Evolutionary conservation across 1,284 basidiomycete species (phyloP).

Genomic region (Phlebopus sp.): DNA sequence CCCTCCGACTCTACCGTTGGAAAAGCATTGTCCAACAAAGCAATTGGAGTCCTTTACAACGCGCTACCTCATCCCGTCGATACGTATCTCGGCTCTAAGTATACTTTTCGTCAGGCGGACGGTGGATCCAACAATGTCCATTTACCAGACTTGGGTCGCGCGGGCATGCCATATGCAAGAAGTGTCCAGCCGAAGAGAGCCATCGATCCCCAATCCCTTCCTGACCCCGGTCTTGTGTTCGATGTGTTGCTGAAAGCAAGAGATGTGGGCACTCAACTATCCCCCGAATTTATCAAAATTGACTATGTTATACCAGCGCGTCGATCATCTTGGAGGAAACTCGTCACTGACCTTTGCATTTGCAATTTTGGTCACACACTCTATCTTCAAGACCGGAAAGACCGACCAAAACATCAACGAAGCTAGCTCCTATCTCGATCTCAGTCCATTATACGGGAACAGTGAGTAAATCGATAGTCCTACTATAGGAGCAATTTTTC

Average conservation of each 20-base stretch:
- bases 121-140: conserved; percentile 42
- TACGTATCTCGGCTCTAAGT: conserved; percentile 36
- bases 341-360: conserved; percentile 50
- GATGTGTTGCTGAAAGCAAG: conserved; percentile 44
- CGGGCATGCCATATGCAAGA: conserved; percentile 44
- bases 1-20: conserved; percentile 23
- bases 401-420: conserved; percentile 44
- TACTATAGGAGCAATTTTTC: conserved; percentile 38
- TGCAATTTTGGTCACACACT: conserved; percentile 45
- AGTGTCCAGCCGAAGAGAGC: conserved; percentile 37
- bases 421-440: conserved; percentile 58
- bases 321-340: conserved; percentile 45
- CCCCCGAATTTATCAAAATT: not conserved
- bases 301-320: conserved; percentile 16
- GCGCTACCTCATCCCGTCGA: conserved; percentile 50
- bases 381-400: conserved; percentile 39
- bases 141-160: conserved; percentile 41
- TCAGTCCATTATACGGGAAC: conserved; percentile 44
- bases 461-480: conserved; percentile 25
- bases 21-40: conserved; percentile 16
- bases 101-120: conserved; percentile 40
- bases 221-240: conserved; percentile 49
- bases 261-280: conserved; percentile 19
- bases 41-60: conserved; percentile 36
- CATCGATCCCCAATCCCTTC: conserved; percentile 33